Evolutionary conservation across 768 basidiomycete genomes (phyloP).

Genomic region (Mrakia frigida): DNA sequence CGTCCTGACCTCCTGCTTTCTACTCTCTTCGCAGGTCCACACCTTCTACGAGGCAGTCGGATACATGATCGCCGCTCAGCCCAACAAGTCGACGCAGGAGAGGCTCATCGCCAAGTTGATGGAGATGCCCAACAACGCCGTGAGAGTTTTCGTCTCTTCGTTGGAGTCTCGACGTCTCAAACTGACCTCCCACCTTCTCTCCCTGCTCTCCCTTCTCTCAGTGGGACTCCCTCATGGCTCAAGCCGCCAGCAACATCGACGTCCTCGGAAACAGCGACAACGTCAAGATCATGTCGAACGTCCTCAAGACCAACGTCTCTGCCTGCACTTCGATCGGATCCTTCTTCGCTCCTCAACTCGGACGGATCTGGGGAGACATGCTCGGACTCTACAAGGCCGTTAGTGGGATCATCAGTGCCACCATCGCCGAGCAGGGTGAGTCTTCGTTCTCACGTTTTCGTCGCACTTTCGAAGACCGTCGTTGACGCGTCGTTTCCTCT

Average conservation of each 20-base stretch:
- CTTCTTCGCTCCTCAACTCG: slow-evolving; percentile 95
- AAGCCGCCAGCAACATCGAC: slow-evolving; percentile 86
- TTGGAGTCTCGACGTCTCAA: background rate
- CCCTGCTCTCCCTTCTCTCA: too few species aligned
- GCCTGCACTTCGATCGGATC: slow-evolving; percentile 95
- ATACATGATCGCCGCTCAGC: slow-evolving; percentile 98
- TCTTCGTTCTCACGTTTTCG: background rate
- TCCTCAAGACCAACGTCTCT: slow-evolving; percentile 96
- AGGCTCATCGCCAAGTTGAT: slow-evolving; percentile 89
- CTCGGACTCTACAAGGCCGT: slow-evolving; percentile 96
- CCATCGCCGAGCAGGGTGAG: slow-evolving; percentile 72
- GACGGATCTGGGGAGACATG: slow-evolving; percentile 95
- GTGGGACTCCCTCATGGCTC: slow-evolving; percentile 97
- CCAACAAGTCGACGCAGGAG: slow-evolving; percentile 95
- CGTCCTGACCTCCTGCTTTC: slow-evolving; percentile 31
- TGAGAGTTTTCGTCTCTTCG: slow-evolving; percentile 47
- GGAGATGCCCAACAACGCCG: slow-evolving; percentile 95
- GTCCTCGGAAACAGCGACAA: slow-evolving; percentile 86
- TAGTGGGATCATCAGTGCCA: slow-evolving; percentile 90
- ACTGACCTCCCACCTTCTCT: background rate
- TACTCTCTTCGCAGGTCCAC: slow-evolving; percentile 57
- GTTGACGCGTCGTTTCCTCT: background rate
- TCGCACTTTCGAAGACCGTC: background rate
- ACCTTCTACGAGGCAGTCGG: slow-evolving; percentile 99
- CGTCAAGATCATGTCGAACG: slow-evolving; percentile 92